A percentile compares a stretch with the other conserved stretches of the same genome.
Conservation (phyloP, 2,329 filamentous ascomycete genomes). For the Paraphoma sp. region DNA sequence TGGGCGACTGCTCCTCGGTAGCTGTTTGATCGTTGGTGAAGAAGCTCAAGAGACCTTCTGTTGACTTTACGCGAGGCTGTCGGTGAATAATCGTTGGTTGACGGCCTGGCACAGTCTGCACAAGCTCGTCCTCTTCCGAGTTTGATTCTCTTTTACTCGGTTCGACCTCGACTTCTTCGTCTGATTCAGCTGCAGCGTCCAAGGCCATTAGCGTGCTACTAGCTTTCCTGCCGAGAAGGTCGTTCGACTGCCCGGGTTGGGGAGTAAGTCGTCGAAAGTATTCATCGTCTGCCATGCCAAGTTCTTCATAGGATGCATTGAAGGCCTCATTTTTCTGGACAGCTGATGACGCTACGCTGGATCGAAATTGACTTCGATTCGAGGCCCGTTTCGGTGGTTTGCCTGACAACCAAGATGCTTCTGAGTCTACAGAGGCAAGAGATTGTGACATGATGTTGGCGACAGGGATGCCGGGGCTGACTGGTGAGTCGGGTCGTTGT, state of each 20-base stretch:
- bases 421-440: constrained; percentile 91
- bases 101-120: constrained; percentile 61
- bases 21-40: constrained; percentile 47
- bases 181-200: constrained; percentile 49
- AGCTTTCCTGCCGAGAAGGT: constrained; percentile 39
- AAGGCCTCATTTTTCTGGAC: constrained; percentile 59
- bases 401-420: constrained; percentile 94
- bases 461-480: constrained; percentile 39
- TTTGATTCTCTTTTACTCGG: constrained; percentile 28
- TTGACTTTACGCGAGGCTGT: constrained; percentile 64
- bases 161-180: constrained; percentile 36
- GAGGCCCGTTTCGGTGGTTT: constrained; percentile 62
- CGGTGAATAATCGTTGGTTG: constrained; percentile 71
- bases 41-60: constrained; percentile 65
- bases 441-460: constrained; percentile 72
- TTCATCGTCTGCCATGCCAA: constrained; percentile 73
- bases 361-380: constrained; percentile 53
- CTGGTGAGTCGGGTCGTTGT: constrained; percentile 52
- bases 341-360: constrained; percentile 54
- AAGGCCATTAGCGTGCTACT: constrained; percentile 56
- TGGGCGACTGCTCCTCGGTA: constrained; percentile 37
- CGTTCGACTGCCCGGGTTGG: constrained; percentile 42
- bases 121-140: constrained; percentile 49
- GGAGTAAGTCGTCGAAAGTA: constrained; percentile 68
- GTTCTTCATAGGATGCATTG: constrained; percentile 69